Conservation (phyloP, 1,284 basidiomycete species). For the Cryptococcus neoformans region DNA sequence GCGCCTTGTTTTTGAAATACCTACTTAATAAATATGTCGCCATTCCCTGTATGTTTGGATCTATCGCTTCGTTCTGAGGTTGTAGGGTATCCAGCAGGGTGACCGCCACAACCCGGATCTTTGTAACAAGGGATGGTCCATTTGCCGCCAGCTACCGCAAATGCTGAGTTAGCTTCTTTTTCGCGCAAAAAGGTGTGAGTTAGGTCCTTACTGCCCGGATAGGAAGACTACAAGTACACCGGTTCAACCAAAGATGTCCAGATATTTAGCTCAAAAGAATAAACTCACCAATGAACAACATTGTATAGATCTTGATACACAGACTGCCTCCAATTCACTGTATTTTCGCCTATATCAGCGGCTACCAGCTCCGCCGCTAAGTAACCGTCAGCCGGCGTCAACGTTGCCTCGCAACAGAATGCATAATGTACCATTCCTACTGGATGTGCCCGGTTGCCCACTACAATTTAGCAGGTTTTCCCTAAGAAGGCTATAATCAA, state of each 20-base stretch:
- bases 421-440: slow-evolving; percentile 12
- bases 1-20: background rate
- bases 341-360: slow-evolving; percentile 20
- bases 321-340: slow-evolving; percentile 20
- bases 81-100: slow-evolving; percentile 24
- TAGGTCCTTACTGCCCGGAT: slow-evolving; percentile 22
- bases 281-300: slow-evolving; percentile 13
- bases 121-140: slow-evolving; percentile 26
- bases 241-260: slow-evolving; percentile 3
- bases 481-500: slow-evolving; percentile 11
- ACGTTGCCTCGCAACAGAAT: background rate
- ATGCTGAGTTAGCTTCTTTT: background rate
- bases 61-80: slow-evolving; percentile 10
- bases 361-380: slow-evolving; percentile 26
- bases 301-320: slow-evolving; percentile 29
- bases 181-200: background rate
- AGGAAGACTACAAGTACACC: slow-evolving; percentile 10
- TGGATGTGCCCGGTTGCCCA: slow-evolving; percentile 18
- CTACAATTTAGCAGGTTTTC: slow-evolving; percentile 21
- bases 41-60: slow-evolving; percentile 22
- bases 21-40: slow-evolving; percentile 24
- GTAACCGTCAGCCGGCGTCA: background rate
- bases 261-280: background rate
- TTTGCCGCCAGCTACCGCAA: slow-evolving; percentile 23
- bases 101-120: slow-evolving; percentile 26